Evolutionary conservation across 176 grass and related monocot genomes (phyloP), one percentile per base, ranked within the genome.

Genomic region (Tuctoria greenei): DNA sequence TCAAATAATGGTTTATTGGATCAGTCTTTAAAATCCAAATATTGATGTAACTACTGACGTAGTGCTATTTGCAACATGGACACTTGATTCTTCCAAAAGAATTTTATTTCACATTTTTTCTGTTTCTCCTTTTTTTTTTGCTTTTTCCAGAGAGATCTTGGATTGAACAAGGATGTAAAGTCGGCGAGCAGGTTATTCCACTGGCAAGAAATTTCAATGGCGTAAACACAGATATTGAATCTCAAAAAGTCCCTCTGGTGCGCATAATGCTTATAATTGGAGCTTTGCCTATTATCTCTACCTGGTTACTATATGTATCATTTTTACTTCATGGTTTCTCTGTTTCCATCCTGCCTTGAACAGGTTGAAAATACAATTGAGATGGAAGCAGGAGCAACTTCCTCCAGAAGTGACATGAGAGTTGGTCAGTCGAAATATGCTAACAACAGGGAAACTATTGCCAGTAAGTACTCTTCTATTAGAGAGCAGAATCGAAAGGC

Each of bases 201-300:
- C 85, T 95, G 89, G 95, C 95, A 77, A 94, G 95, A 84, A 92
- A 92, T 76, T 99, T 99, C 75, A 95, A 99, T 67, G 74, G 84
- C 24, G 36, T 51, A 35, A 84, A 65, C 82, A 37, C 73, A 55
- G 95, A 99, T 87, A 18, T 99, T 59, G 95, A 95, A 79, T 88
- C 89, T 56, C 88, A 85, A 85, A 86, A 77, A 50, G 66, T 79
- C 76, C 38, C 69, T 16, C 49, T 87, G 72, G 81, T 94, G 73
- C 36, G 72, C 72, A 70, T 28, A 65, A 64, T 43, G 46, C 3
- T 43, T 35, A 83, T 85, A 11, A 64, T 34, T 31, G 49, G 26
- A 79, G 24, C 47, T 52, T 28, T 21, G 31, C 15, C 1, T 55
- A 23, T 63, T 31, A 14, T 62, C 24, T 78, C 64, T 10, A 40